Conservation (phyloP, 768 basidiomycete species). For the Leucosporidium scottii region DNA sequence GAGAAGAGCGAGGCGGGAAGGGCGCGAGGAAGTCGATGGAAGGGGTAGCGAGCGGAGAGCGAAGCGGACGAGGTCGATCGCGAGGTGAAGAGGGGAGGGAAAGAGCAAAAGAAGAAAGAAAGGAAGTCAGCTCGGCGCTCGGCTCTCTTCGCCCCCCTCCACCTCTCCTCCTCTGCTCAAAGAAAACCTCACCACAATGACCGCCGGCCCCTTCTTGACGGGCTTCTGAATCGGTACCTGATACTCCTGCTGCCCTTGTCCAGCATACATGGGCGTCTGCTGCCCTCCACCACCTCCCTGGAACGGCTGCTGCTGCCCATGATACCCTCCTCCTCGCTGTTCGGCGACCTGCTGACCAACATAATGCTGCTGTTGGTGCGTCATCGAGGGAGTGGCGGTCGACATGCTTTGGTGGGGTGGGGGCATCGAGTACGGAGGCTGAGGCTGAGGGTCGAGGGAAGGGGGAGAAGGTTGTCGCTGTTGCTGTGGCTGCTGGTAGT, state of each 20-base stretch:
- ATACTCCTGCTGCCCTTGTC: background rate
- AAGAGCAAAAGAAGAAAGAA: no score
- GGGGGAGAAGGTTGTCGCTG: constrained; percentile 24
- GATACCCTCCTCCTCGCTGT: no score
- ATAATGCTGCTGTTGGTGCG: constrained; percentile 27
- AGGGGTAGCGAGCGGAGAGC: background rate
- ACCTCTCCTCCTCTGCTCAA: no score
- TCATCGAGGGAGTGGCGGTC: constrained; percentile 27
- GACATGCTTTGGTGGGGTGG: constrained; percentile 26
- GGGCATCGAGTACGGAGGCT: constrained; percentile 13
- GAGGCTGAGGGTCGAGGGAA: background rate
- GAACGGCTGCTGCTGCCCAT: constrained; percentile 17
- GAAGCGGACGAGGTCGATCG: no score
- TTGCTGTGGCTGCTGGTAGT: constrained; percentile 19
- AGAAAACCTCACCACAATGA: constrained; percentile 17
- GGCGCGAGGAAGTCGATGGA: background rate
- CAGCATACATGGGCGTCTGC: constrained; percentile 1
- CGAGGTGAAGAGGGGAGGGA: background rate
- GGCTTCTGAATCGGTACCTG: constrained; percentile 11
- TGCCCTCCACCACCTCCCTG: constrained; percentile 10
- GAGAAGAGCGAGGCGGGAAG: background rate
- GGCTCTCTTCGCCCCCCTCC: no score
- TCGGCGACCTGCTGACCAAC: constrained; percentile 8
- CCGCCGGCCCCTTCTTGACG: constrained; percentile 1
- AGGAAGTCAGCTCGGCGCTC: no score